These are phyloP conservation scores for Rauvolfia tetraphylla DNA, from an alignment of 257 asterid species.

Conservation along the genomic window DNA sequence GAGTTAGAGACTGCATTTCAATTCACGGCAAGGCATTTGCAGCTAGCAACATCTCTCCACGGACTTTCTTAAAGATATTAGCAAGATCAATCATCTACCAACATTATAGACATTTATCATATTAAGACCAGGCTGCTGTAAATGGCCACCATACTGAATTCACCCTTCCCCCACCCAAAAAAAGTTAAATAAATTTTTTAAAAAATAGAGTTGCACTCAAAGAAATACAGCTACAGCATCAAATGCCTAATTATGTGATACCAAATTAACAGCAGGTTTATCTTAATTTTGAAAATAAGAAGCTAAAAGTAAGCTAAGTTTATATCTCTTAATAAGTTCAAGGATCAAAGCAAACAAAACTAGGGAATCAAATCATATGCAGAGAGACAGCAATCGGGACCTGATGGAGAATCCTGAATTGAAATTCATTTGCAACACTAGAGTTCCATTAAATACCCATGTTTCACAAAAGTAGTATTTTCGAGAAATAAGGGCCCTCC, in stretches of 20 bases:
- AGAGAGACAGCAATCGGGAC: background rate
- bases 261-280: background rate
- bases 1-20: constrained; percentile 7
- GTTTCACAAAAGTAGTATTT: background rate
- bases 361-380: background rate
- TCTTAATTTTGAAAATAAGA: background rate
- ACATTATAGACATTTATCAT: background rate
- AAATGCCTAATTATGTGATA: background rate
- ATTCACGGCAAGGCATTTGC: background rate
- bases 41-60: background rate
- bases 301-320: background rate
- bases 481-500: background rate
- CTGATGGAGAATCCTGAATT: background rate
- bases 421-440: background rate
- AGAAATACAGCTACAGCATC: background rate
- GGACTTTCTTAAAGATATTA: background rate
- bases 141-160: background rate
- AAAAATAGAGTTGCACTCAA: background rate
- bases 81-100: background rate
- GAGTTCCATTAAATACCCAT: background rate
- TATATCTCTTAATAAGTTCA: background rate
- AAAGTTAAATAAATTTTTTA: no score
- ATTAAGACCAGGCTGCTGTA: no score
- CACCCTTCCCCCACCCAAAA: no score
- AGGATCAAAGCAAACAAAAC: background rate